phyloP scores from a whole-genome alignment of 2,329 filamentous ascomycete species.

The Gnomoniopsis smithogilvyi region DNA sequence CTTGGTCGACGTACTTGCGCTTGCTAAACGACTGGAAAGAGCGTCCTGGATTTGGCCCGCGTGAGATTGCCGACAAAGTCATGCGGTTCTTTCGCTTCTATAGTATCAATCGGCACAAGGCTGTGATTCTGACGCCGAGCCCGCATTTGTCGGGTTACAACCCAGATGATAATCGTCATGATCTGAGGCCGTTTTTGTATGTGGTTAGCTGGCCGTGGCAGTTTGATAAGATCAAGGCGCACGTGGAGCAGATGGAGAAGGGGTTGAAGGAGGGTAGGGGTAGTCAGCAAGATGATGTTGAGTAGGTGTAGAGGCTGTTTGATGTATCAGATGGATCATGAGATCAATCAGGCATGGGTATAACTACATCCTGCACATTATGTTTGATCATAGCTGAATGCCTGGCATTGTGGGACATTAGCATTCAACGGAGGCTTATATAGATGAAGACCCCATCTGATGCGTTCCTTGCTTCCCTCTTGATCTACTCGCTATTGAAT shows the following conservation, averaged over 20 bases:
- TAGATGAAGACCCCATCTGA: too few species aligned
- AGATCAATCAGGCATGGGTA: too few species aligned
- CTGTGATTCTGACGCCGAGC: conserved; percentile 56
- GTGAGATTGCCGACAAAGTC: conserved; percentile 41
- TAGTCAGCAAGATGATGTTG: background rate
- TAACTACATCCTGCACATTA: too few species aligned
- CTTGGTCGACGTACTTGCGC: conserved; percentile 36
- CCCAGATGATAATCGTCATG: conserved; percentile 37
- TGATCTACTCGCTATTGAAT: too few species aligned
- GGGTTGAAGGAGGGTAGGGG: conserved; percentile 19
- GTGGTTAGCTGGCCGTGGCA: conserved; percentile 37
- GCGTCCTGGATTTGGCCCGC: conserved; percentile 26
- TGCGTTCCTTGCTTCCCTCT: too few species aligned
- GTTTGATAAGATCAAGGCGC: conserved; percentile 37
- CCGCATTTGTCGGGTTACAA: conserved; percentile 42
- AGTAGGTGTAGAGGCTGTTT: conserved; percentile 4
- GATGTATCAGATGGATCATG: too few species aligned
- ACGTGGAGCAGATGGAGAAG: conserved; percentile 31
- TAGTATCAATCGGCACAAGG: conserved; percentile 64
- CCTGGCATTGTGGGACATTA: too few species aligned
- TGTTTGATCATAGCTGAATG: too few species aligned
- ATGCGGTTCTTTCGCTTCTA: conserved; percentile 46
- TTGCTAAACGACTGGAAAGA: conserved; percentile 36
- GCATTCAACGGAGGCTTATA: too few species aligned
- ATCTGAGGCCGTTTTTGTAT: conserved; percentile 40